phyloP scores from a whole-genome alignment of 176 grass and related monocot genomes.

The Oryza nivara region DNA sequence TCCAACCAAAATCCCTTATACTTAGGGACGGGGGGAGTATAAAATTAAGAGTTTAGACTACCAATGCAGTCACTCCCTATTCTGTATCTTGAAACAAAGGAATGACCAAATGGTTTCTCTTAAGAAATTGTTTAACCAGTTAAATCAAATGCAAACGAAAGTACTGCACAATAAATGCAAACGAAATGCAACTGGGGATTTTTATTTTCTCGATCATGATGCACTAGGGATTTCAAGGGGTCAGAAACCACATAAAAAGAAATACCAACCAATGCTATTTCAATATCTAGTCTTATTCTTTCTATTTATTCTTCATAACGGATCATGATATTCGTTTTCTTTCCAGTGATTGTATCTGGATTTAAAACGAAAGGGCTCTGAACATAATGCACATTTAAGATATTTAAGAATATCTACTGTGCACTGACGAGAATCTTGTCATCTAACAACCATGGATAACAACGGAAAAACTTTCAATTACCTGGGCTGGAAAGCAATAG shows the following conservation, averaged over 20 bases:
- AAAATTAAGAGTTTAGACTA: background rate
- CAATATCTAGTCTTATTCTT: background rate
- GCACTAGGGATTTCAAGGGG: background rate
- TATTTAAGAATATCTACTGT: constrained; percentile 4
- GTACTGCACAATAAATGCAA: background rate
- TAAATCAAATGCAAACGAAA: constrained; percentile 16
- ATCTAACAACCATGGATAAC: constrained; percentile 21
- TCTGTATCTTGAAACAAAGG: background rate
- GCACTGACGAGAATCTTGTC: constrained; percentile 31
- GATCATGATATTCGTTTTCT: constrained; percentile 34
- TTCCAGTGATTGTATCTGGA: constrained; percentile 36
- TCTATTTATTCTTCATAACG: constrained; percentile 19
- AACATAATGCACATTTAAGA: background rate
- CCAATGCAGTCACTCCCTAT: background rate
- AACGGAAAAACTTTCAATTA: constrained; percentile 48
- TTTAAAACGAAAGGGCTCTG: constrained; percentile 11
- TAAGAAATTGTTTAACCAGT: background rate
- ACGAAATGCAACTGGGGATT: background rate
- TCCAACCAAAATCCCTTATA: too few species aligned
- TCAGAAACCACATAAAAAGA: constrained; percentile 16
- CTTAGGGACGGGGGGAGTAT: background rate
- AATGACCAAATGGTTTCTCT: background rate
- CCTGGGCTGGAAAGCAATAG: constrained; percentile 91
- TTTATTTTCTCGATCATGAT: background rate
- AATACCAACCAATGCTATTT: constrained; percentile 13